Conservation (phyloP, 23 red algal species). For the Agarophyton chilense region DNA sequence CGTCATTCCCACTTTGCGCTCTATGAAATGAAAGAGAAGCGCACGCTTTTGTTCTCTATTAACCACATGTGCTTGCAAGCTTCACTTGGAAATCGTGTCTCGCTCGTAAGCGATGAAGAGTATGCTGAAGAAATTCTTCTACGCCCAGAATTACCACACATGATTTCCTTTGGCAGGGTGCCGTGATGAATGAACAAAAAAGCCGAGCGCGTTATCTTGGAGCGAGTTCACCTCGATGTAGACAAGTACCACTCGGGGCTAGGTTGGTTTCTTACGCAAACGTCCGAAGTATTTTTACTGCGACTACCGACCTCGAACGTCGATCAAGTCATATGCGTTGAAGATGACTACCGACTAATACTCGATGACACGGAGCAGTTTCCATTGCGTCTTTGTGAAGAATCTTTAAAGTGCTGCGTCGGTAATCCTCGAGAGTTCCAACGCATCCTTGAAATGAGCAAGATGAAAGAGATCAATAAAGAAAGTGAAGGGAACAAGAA, state of each 20-base stretch:
- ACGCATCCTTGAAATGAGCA: neutral
- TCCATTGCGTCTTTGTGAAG: neutral
- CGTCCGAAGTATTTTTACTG: neutral
- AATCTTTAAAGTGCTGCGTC: neutral
- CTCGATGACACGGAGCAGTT: neutral
- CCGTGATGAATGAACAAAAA: neutral
- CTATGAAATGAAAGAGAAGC: neutral
- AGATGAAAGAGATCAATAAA: neutral
- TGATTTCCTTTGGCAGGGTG: neutral
- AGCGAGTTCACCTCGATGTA: no score
- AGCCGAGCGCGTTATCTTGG: no score
- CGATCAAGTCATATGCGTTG: neutral
- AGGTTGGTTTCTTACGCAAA: no score
- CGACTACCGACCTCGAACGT: neutral
- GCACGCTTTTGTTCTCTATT: neutral
- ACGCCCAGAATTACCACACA: neutral
- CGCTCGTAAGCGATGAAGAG: neutral
- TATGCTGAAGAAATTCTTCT: neutral
- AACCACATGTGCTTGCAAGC: no score
- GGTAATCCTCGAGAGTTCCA: neutral
- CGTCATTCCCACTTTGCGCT: neutral
- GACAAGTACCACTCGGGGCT: no score
- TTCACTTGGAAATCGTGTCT: neutral
- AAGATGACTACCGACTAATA: neutral
- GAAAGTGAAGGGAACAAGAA: neutral